Conservation (phyloP, 2,329 filamentous ascomycete species). For the Hirsutella thompsonii region DNA sequence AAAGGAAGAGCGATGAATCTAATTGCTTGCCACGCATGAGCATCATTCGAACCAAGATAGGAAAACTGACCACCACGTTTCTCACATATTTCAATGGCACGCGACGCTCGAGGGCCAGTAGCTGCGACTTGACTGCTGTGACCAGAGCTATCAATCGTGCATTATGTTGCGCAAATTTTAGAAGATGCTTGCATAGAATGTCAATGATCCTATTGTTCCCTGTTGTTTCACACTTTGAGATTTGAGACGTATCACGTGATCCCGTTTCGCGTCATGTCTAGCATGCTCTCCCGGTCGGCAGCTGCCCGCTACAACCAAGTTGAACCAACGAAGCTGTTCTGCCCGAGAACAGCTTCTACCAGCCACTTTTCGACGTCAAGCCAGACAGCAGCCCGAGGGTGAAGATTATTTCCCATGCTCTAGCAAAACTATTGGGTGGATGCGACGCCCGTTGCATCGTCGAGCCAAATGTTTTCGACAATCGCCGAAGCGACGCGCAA, state of each 20-base stretch:
- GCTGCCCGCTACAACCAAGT: background rate
- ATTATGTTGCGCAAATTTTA: no score
- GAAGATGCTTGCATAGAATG: no score
- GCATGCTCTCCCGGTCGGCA: background rate
- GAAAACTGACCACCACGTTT: no score
- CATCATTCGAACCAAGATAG: no score
- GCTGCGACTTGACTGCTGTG: no score
- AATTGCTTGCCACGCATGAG: no score
- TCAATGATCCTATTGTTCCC: no score
- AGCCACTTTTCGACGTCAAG: background rate
- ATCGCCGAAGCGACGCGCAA: constrained; percentile 21
- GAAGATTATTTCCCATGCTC: constrained; percentile 16
- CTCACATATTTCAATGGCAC: no score
- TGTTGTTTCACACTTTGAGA: no score
- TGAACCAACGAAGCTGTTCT: background rate
- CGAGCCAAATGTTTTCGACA: constrained; percentile 24
- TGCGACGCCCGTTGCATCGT: constrained; percentile 28
- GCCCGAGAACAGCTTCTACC: background rate
- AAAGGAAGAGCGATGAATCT: no score
- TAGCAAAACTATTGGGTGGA: constrained; percentile 19
- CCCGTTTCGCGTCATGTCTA: background rate
- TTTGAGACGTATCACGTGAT: background rate
- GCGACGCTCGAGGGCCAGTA: no score
- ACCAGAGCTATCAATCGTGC: no score
- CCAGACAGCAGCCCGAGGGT: background rate